Evolutionary conservation across 2,329 filamentous ascomycete genomes (phyloP), one percentile per base, ranked within the genome.

Genomic region (Reticulascus tulasneorum): DNA sequence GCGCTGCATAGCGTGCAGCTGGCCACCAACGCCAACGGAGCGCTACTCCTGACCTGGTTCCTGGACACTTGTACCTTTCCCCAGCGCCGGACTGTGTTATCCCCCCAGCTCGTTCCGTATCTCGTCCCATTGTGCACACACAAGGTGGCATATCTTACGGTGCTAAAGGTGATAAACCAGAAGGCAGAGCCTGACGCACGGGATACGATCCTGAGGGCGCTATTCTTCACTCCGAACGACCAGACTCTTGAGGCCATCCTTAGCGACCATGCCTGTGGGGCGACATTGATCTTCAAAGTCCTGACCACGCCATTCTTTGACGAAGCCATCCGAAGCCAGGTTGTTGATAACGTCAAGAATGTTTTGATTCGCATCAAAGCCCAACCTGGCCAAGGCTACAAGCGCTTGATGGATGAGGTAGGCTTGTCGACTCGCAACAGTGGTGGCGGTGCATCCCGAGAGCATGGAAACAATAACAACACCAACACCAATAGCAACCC

Each of bases 111-210:
- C 17, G 88, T 96, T 12, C 90, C 93, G 25, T 89, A 94, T 56
- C 73, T 98, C 21, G 89, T 96, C 17, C 88, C 96, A 56, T 75
- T 98, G 7, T 97, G 93, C 72, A 97, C 93, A 0, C 93, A 98
- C 72, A 97, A 97, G 71, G 91, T 98, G 37, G 93, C 93, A 0
- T 97, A 97, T 55, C 73, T 97, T 43, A 98, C 93, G 0, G 91
- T 98, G 2, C 72, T 98, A 39, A 98, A 98, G 69, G 89, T 97
- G 33, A 94, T 98, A 62, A 98, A 98, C 59, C 93, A 98, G 62
- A 89, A 94, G 56, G 86, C 90, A 22, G 93, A 98, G 64, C 75
- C 86, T 0, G 91, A 97, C 44, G 93, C 93, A 4, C 80, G 93
- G 10, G 91, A 98, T 54, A 85, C 79, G 30, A 87, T 98, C 24